These are phyloP conservation scores for Cryptosporidium ryanae DNA, from an alignment of 169 alveolate species.

Conservation along the genomic window DNA sequence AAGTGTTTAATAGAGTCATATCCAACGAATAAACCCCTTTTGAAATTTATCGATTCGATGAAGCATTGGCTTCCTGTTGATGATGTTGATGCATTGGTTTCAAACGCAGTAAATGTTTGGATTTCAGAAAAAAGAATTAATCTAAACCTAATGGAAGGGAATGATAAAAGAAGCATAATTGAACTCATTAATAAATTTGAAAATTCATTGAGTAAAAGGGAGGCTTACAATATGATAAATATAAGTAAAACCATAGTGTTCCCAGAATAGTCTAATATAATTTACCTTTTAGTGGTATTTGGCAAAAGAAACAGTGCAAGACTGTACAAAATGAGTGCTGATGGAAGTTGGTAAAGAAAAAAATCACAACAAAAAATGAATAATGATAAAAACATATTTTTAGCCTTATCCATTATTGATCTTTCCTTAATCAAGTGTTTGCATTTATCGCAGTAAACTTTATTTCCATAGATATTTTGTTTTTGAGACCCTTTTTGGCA, in stretches of 20 bases:
- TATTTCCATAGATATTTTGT: background rate
- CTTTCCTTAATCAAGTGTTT: background rate
- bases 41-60: constrained; percentile 47
- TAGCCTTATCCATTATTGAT: background rate
- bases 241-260: background rate
- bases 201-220: constrained; percentile 45
- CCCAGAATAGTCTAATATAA: too few relatives aligned
- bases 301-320: constrained; percentile 20
- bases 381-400: background rate
- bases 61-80: constrained; percentile 47
- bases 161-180: constrained; percentile 7
- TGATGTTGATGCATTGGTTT: constrained; percentile 48
- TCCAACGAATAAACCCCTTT: background rate
- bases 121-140: constrained; percentile 58
- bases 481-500: background rate
- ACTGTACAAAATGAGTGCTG: constrained; percentile 46
- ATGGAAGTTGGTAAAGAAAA: constrained; percentile 36
- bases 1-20: background rate
- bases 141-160: constrained; percentile 1
- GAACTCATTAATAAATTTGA: constrained; percentile 22
- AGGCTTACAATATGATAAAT: constrained; percentile 39
- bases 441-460: background rate
- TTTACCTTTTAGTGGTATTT: too few relatives aligned
- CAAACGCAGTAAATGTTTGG: constrained; percentile 59
- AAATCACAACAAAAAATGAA: background rate